Conservation (phyloP, 306 rosid genomes). For the Citrullus colocynthis region DNA sequence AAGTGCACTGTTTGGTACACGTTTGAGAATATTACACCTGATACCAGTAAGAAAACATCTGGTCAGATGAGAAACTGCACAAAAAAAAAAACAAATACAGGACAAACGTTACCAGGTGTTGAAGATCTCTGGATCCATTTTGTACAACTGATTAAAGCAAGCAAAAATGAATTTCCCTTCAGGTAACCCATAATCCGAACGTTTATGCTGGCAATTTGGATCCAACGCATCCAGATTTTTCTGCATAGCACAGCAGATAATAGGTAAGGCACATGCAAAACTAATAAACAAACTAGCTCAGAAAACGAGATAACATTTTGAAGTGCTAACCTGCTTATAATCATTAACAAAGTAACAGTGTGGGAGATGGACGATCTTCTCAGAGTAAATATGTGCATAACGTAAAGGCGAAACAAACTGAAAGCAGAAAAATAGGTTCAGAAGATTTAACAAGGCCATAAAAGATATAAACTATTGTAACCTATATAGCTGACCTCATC, state of each 20-base stretch:
- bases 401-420: conserved; percentile 88
- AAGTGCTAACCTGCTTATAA: conserved; percentile 73
- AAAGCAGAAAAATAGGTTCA: conserved; percentile 2
- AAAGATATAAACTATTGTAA: not conserved
- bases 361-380: conserved; percentile 92
- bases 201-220: conserved; percentile 64
- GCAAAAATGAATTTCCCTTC: conserved; percentile 89
- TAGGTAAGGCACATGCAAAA: not conserved
- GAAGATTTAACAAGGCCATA: not conserved
- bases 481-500: conserved; percentile 54
- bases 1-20: conserved; percentile 91
- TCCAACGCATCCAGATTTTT: conserved; percentile 86
- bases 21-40: conserved; percentile 96
- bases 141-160: conserved; percentile 93
- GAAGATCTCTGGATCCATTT: conserved; percentile 98
- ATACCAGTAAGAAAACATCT: conserved; percentile 4
- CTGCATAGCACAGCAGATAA: conserved; percentile 23
- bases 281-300: not conserved
- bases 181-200: conserved; percentile 82
- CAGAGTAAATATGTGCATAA: conserved; percentile 78
- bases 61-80: not conserved
- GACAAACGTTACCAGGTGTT: conserved; percentile 55
- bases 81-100: not conserved
- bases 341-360: conserved; percentile 98
- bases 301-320: not conserved